Conservation (phyloP, 495 filamentous ascomycete genomes). For the Aspergillus sclerotioniger region DNA sequence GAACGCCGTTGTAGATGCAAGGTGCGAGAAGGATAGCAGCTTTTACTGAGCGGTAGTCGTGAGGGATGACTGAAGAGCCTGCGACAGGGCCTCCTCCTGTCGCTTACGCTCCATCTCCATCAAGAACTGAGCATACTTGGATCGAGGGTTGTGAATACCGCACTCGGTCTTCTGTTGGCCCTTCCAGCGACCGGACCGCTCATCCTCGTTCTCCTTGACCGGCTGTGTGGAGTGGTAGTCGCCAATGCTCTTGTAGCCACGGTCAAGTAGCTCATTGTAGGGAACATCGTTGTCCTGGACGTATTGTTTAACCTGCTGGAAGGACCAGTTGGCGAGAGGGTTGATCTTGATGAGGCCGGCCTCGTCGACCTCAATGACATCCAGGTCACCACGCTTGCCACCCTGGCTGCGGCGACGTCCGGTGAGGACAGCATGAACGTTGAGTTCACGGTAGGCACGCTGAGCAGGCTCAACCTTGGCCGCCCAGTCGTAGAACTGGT, state of each 20-base stretch:
- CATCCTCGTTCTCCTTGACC: slow-evolving; percentile 86
- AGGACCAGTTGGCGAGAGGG: slow-evolving; percentile 95
- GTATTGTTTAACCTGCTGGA: slow-evolving; percentile 84
- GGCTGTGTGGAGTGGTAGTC: slow-evolving; percentile 97
- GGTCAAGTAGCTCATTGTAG: slow-evolving; percentile 87
- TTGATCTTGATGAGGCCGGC: slow-evolving; percentile 96
- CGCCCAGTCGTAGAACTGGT: slow-evolving; percentile 91
- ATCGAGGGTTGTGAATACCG: slow-evolving; percentile 95
- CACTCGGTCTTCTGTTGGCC: slow-evolving; percentile 93
- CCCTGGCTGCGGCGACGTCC: slow-evolving; percentile 91
- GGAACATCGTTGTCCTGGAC: slow-evolving; percentile 82
- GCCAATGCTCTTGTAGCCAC: slow-evolving; percentile 93
- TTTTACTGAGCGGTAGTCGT: slow-evolving; percentile 32
- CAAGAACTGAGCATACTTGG: slow-evolving; percentile 83
- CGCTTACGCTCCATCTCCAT: slow-evolving; percentile 70
- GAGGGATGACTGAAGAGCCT: slow-evolving; percentile 40
- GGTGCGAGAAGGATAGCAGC: slow-evolving; percentile 5
- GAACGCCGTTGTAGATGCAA: slow-evolving; percentile 27
- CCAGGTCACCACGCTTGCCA: slow-evolving; percentile 83
- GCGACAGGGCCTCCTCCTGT: slow-evolving; percentile 58
- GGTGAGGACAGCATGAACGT: slow-evolving; percentile 91
- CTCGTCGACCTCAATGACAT: slow-evolving; percentile 90
- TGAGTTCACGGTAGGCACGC: slow-evolving; percentile 83
- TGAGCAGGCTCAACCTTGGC: slow-evolving; percentile 97
- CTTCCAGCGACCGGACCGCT: slow-evolving; percentile 97